Evolutionary conservation across 305 asterid genomes (phyloP), one percentile per base, ranked within the genome.

Genomic region (Fraxinus xanthoxyloides): DNA sequence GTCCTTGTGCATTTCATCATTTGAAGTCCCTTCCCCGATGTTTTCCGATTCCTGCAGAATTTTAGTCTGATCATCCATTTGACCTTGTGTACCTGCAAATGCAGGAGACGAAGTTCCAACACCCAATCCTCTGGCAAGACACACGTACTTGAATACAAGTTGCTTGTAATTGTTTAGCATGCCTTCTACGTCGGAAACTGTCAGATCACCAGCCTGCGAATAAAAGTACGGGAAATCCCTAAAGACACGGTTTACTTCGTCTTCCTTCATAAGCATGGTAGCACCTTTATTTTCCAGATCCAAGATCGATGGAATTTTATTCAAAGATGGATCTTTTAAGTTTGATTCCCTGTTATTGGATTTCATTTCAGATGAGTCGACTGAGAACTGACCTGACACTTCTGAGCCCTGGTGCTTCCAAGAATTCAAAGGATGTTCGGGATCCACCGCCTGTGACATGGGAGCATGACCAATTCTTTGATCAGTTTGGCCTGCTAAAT

Each of bases 251-350:
- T 67, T 88, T 34, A 73, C 87, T 59, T 85, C 91, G 3, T 90
- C 90, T 86, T 93, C 94, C 84, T 92, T 93, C 83, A 89, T 84
- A 74, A 94, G 80, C 87, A 87, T 83, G 77, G 72, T 81, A 77
- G 97, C 93, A 54, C 98, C 97, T 86, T 90, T 90, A 75, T 89
- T 88, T 85, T 94, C 94, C 24, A 93, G 85, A 88, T 94, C 97
- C 21, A 93, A 88, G 85, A 92, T 84, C 28, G 98, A 92, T 0
- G 92, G 92, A 70, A 79, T 81, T 86, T 89, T 90, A 75, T 87
- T 83, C 59, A 87, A 48, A 36, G 92, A 84, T 38, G 85, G 85
- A 72, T 88, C 86, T 85, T 84, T 90, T n/a, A 46, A 80, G 74
- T 86, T 73, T 30, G 82, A 80, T 65, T 88, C 93, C 67, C 89